A percentile compares a stretch with the other conserved stretches of the same genome.
These are phyloP conservation scores for Globisporangium cystogenes DNA, from an alignment of 352 stramenopile species.

Conservation along the genomic window DNA sequence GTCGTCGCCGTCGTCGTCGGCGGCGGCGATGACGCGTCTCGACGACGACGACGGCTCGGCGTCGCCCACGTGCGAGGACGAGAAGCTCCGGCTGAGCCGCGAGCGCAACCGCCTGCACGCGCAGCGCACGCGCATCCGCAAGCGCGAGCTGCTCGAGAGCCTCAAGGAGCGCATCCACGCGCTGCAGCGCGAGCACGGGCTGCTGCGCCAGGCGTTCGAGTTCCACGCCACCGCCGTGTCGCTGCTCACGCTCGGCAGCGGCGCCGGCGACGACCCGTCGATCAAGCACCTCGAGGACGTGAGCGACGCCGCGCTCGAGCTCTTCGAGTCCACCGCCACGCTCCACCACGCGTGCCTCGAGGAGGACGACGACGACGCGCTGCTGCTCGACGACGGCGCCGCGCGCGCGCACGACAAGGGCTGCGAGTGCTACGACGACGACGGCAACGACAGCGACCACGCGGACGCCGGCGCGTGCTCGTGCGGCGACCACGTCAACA, in stretches of 20 bases:
- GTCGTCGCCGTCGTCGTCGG: slow-evolving; percentile 6
- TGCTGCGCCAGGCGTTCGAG: slow-evolving; percentile 72
- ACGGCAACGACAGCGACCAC: slow-evolving; percentile 20
- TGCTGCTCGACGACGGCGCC: slow-evolving; percentile 6
- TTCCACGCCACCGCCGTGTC: slow-evolving; percentile 67
- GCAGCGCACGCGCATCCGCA: slow-evolving; percentile 69
- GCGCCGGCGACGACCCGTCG: slow-evolving; percentile 27
- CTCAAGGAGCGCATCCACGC: slow-evolving; percentile 64
- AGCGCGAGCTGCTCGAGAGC: slow-evolving; percentile 68
- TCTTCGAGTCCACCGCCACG: slow-evolving; percentile 31
- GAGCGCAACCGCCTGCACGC: slow-evolving; percentile 74
- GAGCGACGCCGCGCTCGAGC: slow-evolving; percentile 29
- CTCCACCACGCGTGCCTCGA: slow-evolving; percentile 22
- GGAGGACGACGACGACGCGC: slow-evolving; percentile 23
- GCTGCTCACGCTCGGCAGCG: slow-evolving; percentile 41
- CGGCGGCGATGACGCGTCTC: slow-evolving; percentile 5
- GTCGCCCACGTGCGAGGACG: slow-evolving; percentile 31
- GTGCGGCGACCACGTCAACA: slow-evolving; percentile 23
- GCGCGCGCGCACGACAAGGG: slow-evolving; percentile 30
- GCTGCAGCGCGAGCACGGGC: slow-evolving; percentile 50
- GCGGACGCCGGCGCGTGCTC: slow-evolving; percentile 8
- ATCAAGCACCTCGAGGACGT: slow-evolving; percentile 51
- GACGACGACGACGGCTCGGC: slow-evolving; percentile 6
- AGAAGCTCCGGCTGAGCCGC: slow-evolving; percentile 66
- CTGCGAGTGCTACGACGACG: slow-evolving; percentile 27